These are phyloP conservation scores for Leccinum disarticulatum DNA, from an alignment of 768 basidiomycete genomes.

Conservation along the genomic window DNA sequence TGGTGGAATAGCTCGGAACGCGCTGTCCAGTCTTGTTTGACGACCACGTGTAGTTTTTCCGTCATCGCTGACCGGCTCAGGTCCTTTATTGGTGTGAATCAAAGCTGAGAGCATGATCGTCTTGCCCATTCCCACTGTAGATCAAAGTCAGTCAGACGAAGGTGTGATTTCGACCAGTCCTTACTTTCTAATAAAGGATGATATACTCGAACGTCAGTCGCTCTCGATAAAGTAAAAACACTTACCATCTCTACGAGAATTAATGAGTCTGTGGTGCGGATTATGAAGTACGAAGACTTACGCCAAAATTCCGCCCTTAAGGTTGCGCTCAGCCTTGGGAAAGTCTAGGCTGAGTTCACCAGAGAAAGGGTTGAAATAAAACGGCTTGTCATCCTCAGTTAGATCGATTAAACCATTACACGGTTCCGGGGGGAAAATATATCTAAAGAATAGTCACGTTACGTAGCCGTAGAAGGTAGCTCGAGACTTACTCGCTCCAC, in stretches of 20 bases:
- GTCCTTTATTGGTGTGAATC: constrained; percentile 72
- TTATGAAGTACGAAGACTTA: constrained; percentile 40
- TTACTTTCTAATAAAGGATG: constrained; percentile 46
- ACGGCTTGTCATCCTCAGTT: constrained; percentile 72
- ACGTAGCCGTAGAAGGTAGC: background rate
- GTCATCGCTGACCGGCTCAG: constrained; percentile 38
- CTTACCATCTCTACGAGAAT: constrained; percentile 36
- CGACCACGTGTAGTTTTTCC: constrained; percentile 41
- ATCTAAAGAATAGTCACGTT: constrained; percentile 45
- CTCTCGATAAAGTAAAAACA: background rate
- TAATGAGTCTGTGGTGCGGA: constrained; percentile 6
- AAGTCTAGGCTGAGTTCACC: constrained; percentile 86
- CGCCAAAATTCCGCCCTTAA: constrained; percentile 89
- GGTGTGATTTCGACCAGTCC: constrained; percentile 19
- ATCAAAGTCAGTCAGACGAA: constrained; percentile 5
- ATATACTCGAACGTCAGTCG: constrained; percentile 9
- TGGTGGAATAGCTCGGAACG: constrained; percentile 51
- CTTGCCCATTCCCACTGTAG: constrained; percentile 91
- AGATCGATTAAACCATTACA: constrained; percentile 66
- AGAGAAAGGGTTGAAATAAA: constrained; percentile 91
- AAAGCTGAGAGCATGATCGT: constrained; percentile 92
- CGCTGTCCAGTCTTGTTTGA: constrained; percentile 61
- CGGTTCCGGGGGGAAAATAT: constrained; percentile 66
- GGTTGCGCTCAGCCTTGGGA: constrained; percentile 74
- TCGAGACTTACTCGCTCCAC: constrained; percentile 78